Conservation (phyloP, 2,329 filamentous ascomycete genomes). For the Magnaporthiopsis poae region DNA sequence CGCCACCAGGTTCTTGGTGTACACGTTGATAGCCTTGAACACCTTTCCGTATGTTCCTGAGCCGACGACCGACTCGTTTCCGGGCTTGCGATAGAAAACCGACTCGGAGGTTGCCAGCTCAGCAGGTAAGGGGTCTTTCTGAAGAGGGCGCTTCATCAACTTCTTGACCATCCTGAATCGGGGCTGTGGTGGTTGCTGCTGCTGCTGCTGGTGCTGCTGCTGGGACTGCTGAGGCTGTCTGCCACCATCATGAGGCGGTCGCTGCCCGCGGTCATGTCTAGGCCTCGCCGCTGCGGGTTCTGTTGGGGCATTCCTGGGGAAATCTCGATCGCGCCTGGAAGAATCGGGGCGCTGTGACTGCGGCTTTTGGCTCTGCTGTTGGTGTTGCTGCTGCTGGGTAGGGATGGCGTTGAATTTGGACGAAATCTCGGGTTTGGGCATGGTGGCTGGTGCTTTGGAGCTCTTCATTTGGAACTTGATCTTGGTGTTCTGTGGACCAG, state of each 20-base stretch:
- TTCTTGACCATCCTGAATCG: slow-evolving; percentile 56
- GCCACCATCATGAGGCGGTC: slow-evolving; percentile 11
- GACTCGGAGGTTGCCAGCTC: slow-evolving; percentile 74
- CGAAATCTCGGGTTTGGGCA: slow-evolving; percentile 56
- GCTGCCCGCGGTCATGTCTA: slow-evolving; percentile 9
- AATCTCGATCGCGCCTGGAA: slow-evolving; percentile 29
- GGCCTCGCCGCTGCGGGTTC: slow-evolving; percentile 42
- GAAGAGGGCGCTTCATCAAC: slow-evolving; percentile 60
- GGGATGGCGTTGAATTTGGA: slow-evolving; percentile 55
- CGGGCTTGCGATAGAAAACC: slow-evolving; percentile 87
- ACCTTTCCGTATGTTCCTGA: slow-evolving; percentile 94
- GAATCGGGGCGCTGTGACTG: slow-evolving; percentile 5
- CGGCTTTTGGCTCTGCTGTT: slow-evolving; percentile 23
- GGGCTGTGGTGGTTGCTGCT: slow-evolving; percentile 27
- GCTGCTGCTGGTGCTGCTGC: slow-evolving; percentile 15
- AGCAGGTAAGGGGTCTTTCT: slow-evolving; percentile 57
- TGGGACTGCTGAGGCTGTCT: slow-evolving; percentile 11
- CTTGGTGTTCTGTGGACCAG: slow-evolving; percentile 53
- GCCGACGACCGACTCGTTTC: slow-evolving; percentile 93
- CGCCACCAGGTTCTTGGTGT: slow-evolving; percentile 72
- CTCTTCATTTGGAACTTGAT: slow-evolving; percentile 92
- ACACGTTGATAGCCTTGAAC: slow-evolving; percentile 89
- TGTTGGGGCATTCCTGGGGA: slow-evolving; percentile 40
- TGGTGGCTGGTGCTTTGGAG: slow-evolving; percentile 45
- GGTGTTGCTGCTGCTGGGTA: slow-evolving; percentile 21